Evolutionary conservation across 352 stramenopile genomes (phyloP), one percentile per base, ranked within the genome.

Genomic region (Phytophthora hybrid): DNA sequence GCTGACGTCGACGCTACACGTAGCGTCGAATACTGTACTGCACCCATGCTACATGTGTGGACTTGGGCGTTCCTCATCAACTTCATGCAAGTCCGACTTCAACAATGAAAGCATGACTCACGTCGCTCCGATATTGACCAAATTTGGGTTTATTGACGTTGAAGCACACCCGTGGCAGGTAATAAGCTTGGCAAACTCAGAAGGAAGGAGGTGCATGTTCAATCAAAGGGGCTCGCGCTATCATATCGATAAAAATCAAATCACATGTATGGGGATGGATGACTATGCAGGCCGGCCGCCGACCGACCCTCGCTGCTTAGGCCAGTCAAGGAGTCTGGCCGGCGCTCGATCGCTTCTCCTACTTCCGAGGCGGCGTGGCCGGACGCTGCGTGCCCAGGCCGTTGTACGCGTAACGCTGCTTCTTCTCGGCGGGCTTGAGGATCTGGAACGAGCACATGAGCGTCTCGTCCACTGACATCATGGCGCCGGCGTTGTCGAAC

Each of bases 401-500:
- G 39, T 86, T 87, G 77, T 92, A 92, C 55, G 79, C 76, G 64
- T 89, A 93, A 56, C 88, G 86, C 77, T 95, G 84, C 68, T 93
- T 95, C 80, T 92, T 94, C 68, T 94, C 87, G 5, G 85, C 82
- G 2, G 88, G 88, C 71, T 93, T 93, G 26, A 96, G 79, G 59
- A 97, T 88, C 75, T 96, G 93, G 79, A 97, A 97, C 59, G 85
- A 93, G 76, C 89, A 96, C 59, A 76, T 81, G 56, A 96, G 85
- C n/a, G 72, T 83, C 74, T 93, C 87, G 73, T 94, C 88, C 11
- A 96, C 87, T 26, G 89, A 85, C 46, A 97, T 79, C 75, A 97
- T 96, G 4, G 87, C 88, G 53, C 98, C 98, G 31, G 98, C 98
- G 79, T 99, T 99, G 81, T 99, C 98, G 79, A 99, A 99, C 87